phyloP scores from a whole-genome alignment of 2,329 filamentous ascomycete species.

The Cladophialophora carrionii region DNA sequence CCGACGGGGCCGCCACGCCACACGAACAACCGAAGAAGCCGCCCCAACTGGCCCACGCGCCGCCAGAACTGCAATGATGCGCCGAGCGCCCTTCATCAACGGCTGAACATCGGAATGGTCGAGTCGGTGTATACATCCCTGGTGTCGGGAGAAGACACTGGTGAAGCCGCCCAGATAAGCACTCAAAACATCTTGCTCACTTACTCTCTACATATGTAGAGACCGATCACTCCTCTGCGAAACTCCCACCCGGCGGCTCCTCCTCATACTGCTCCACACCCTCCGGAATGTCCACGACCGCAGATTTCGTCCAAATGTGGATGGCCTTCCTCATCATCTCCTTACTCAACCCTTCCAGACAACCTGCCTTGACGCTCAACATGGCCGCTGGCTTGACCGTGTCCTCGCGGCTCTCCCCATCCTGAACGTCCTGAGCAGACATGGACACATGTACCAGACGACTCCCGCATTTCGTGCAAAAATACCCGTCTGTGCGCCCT shows the following conservation, averaged over 20 bases:
- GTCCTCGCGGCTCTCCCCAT: constrained; percentile 39
- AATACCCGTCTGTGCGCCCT: constrained; percentile 63
- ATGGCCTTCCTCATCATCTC: constrained; percentile 60
- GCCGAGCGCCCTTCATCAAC: not conserved
- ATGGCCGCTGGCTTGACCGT: constrained; percentile 55
- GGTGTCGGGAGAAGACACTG: no score
- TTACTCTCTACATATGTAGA: no score
- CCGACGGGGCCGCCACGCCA: not conserved
- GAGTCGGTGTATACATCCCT: not conserved
- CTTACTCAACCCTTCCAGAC: constrained; percentile 66
- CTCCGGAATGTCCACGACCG: constrained; percentile 71
- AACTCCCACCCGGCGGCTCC: constrained; percentile 42
- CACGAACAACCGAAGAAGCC: constrained; percentile 14
- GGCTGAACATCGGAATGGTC: not conserved
- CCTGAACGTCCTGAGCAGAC: not conserved
- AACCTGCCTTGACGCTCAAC: constrained; percentile 68
- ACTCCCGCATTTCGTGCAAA: constrained; percentile 68
- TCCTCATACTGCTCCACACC: constrained; percentile 63
- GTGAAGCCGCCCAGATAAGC: no score
- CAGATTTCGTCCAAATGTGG: constrained; percentile 70
- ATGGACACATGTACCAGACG: constrained; percentile 49
- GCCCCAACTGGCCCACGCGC: constrained; percentile 19
- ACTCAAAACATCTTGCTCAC: not conserved
- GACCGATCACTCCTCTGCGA: constrained; percentile 13
- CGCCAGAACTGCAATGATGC: not conserved